phyloP scores from a whole-genome alignment of 2,329 filamentous ascomycete species.

The Magnaporthiopsis incrustans region DNA sequence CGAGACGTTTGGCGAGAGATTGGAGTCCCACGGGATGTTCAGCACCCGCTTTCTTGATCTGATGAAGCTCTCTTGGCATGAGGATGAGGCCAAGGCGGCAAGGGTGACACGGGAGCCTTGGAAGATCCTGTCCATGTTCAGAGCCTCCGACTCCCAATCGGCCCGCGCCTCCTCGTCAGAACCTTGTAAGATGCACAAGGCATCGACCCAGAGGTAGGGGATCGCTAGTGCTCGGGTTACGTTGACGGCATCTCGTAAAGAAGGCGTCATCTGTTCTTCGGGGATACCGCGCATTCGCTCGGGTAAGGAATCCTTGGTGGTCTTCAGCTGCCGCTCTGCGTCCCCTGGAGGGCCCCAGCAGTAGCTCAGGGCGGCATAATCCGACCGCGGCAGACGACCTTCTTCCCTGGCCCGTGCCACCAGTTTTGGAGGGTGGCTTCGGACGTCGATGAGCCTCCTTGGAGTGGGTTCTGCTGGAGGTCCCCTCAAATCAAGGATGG shows the following conservation, averaged over 20 bases:
- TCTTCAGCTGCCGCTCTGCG: background rate
- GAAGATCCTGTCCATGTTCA: background rate
- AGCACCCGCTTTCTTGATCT: background rate
- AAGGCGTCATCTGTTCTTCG: background rate
- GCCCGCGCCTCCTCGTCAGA: background rate
- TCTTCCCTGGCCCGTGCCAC: background rate
- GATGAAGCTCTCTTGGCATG: background rate
- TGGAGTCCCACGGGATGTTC: background rate
- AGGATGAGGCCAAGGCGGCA: background rate
- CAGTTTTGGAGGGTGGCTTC: background rate
- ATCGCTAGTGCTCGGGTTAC: background rate
- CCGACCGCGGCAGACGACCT: background rate
- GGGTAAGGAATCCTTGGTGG: background rate
- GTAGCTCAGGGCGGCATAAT: background rate
- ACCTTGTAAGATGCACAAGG: background rate
- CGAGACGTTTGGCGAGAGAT: background rate
- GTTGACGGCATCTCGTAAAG: background rate
- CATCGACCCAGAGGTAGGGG: background rate
- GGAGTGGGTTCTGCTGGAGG: no score
- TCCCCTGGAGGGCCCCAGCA: background rate
- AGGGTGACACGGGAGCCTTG: background rate
- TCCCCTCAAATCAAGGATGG: no score
- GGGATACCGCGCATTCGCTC: background rate
- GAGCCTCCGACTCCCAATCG: background rate
- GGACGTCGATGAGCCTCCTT: background rate